Evolutionary conservation across 352 stramenopile genomes (phyloP).

Genomic region (Elongisporangium undulatum): DNA sequence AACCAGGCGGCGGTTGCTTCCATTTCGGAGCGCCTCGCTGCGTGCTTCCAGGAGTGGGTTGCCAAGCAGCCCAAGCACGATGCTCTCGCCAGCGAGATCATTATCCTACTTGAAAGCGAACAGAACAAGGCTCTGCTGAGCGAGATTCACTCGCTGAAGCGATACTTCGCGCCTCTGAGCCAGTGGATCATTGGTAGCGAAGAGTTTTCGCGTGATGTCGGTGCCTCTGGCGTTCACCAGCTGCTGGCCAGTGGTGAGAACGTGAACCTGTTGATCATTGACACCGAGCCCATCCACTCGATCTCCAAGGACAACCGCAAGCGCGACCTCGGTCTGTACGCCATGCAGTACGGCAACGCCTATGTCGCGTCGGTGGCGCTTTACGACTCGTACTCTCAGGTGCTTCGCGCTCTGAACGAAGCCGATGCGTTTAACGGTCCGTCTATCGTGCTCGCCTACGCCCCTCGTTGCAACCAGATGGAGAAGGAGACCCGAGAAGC

Average conservation of each 20-base stretch:
- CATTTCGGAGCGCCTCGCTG: slow-evolving; percentile 42
- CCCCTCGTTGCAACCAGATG: slow-evolving; percentile 75
- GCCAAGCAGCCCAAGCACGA: slow-evolving; percentile 51
- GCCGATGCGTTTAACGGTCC: slow-evolving; percentile 87
- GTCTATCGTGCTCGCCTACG: slow-evolving; percentile 90
- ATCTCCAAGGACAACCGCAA: slow-evolving; percentile 77
- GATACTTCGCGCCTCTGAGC: slow-evolving; percentile 61
- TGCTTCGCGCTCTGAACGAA: slow-evolving; percentile 88
- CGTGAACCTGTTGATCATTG: slow-evolving; percentile 71
- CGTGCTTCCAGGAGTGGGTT: slow-evolving; percentile 41
- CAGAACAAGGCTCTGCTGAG: slow-evolving; percentile 29
- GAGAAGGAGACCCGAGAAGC: slow-evolving; percentile 88
- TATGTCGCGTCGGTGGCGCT: slow-evolving; percentile 91
- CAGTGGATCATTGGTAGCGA: slow-evolving; percentile 81
- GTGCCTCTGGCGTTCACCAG: slow-evolving; percentile 66
- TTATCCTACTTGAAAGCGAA: slow-evolving; percentile 60
- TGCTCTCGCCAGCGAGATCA: slow-evolving; percentile 58
- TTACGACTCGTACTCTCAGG: slow-evolving; percentile 85
- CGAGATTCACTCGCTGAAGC: slow-evolving; percentile 49
- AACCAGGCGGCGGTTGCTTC: slow-evolving; percentile 15
- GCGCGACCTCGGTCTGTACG: slow-evolving; percentile 89
- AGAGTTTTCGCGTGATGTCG: slow-evolving; percentile 68
- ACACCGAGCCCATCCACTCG: slow-evolving; percentile 68
- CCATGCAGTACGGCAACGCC: slow-evolving; percentile 93
- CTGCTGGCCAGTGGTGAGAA: slow-evolving; percentile 72